These are phyloP conservation scores for Xanthoconium separans DNA, from an alignment of 1,284 basidiomycete species.

Conservation along the genomic window DNA sequence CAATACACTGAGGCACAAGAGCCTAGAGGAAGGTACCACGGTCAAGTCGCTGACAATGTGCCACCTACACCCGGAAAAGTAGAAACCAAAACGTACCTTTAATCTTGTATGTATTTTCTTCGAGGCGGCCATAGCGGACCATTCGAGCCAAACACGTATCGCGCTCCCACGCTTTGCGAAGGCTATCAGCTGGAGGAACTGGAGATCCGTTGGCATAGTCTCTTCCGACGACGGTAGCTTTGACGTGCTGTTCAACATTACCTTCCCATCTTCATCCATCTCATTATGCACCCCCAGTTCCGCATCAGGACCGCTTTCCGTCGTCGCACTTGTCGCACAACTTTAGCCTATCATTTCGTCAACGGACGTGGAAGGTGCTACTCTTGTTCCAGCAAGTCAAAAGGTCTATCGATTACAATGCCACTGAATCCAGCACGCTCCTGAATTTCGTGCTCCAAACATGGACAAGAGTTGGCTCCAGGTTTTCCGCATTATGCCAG, in stretches of 20 bases:
- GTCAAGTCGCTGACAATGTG: neutral
- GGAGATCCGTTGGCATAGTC: no score
- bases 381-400: conserved; percentile 5
- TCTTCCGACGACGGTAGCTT: no score
- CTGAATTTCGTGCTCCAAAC: conserved; percentile 20
- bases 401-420: conserved; percentile 17
- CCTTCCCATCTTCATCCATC: conserved; percentile 14
- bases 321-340: conserved; percentile 16
- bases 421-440: conserved; percentile 15
- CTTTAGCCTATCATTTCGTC: conserved; percentile 15
- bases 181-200: no score
- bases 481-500: conserved; percentile 10
- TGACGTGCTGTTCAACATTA: no score
- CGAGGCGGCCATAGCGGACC: conserved; percentile 18
- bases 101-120: conserved; percentile 25
- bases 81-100: conserved; percentile 22
- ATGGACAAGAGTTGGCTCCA: conserved; percentile 10
- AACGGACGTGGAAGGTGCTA: neutral
- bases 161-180: no score
- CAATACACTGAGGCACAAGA: conserved; percentile 19
- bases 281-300: conserved; percentile 10
- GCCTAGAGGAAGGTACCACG: conserved; percentile 4
- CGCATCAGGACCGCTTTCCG: conserved; percentile 9
- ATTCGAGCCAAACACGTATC: no score
- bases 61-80: neutral